Base-by-base conservation (phyloP, 2,329 filamentous ascomycete species). In the Fusarium transvaalense region DNA sequence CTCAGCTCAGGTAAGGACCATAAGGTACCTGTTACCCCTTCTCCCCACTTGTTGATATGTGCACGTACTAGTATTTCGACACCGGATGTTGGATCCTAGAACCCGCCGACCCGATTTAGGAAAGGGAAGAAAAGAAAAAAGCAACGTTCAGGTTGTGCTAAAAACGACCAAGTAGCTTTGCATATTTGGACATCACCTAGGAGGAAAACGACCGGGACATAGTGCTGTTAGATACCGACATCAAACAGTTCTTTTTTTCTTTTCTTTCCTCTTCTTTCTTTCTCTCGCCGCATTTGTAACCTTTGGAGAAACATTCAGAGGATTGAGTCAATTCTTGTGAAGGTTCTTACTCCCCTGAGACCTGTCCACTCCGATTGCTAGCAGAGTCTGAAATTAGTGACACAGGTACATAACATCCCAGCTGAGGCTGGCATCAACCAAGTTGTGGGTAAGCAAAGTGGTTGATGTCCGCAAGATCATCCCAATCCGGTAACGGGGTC, bases 21-120 rank as follows among this genome's bases (percentile, higher is more conserved):
- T 25, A 25, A 25, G 23, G 39, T 69, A 42, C 46, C 46, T 56
- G 63, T 72, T 72, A 50, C 63, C 68, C 66, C 71, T 73, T 73
- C 64, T 48, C 71, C 70, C 71, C 41, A 65, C 57, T 45, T 66
- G 47, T 31, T 42, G 61, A 56, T 56, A 48, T 45, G 32, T 55
- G 38, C 32, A 58, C 57, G 52, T 51, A 34, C 56, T 35, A 19
- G 52, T 47, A 54, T 48, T 53, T 64, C 29, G 51, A 41, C 31
- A 38, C 39, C 47, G 41, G 46, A 48, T 58, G 42, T 31, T 58
- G 43, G 27, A 37, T 62, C 60, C 53, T 31, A 56, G 50, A 58
- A 56, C 53, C 34, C 51, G 45, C 56, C 56, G 45, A 51, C 43
- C 61, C 42, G 39, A 64, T 42, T 64, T 51, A n/a, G 47, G 47